Percentiles rank a stretch among this genome's conserved stretches.
These are phyloP conservation scores for Clonostachys byssicola DNA, from an alignment of 2,329 filamentous ascomycete genomes.

Conservation along the genomic window DNA sequence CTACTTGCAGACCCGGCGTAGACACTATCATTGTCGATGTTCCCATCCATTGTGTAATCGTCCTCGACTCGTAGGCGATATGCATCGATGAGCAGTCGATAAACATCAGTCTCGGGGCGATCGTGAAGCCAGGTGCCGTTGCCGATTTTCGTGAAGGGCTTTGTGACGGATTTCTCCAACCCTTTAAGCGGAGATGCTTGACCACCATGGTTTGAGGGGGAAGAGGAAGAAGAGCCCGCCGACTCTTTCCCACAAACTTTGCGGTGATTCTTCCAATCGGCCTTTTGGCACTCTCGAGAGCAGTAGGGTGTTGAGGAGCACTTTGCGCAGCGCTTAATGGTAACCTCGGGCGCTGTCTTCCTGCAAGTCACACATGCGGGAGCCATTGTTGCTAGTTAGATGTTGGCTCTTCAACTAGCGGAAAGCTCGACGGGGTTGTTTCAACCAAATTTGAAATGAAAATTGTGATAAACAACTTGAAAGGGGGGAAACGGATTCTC, in stretches of 20 bases:
- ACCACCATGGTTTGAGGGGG: not conserved
- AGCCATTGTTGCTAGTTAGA: not conserved
- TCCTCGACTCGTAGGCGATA: slow-evolving; percentile 43
- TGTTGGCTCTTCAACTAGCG: too few species aligned
- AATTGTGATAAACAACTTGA: too few species aligned
- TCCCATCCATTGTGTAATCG: slow-evolving; percentile 16
- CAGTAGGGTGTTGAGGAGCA: slow-evolving; percentile 44
- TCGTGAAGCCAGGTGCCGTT: slow-evolving; percentile 35
- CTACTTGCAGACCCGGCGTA: slow-evolving; percentile 15
- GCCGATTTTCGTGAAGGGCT: slow-evolving; percentile 34
- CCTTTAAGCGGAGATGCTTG: slow-evolving; percentile 14
- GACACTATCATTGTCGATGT: slow-evolving; percentile 17
- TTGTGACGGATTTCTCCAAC: slow-evolving; percentile 16
- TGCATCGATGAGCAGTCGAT: slow-evolving; percentile 37
- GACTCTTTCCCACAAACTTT: slow-evolving; percentile 27
- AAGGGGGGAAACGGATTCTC: too few species aligned
- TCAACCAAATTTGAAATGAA: too few species aligned
- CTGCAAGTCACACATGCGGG: not conserved
- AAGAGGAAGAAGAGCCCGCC: not conserved
- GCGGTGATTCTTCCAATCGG: slow-evolving; percentile 45
- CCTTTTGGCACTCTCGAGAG: slow-evolving; percentile 44
- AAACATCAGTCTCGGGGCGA: slow-evolving; percentile 37
- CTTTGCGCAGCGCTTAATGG: slow-evolving; percentile 35
- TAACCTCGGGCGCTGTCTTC: not conserved
- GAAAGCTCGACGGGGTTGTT: too few species aligned